These are phyloP conservation scores for Komagataella pastoris DNA, from an alignment of 805 yeast genomes.

Conservation along the genomic window DNA sequence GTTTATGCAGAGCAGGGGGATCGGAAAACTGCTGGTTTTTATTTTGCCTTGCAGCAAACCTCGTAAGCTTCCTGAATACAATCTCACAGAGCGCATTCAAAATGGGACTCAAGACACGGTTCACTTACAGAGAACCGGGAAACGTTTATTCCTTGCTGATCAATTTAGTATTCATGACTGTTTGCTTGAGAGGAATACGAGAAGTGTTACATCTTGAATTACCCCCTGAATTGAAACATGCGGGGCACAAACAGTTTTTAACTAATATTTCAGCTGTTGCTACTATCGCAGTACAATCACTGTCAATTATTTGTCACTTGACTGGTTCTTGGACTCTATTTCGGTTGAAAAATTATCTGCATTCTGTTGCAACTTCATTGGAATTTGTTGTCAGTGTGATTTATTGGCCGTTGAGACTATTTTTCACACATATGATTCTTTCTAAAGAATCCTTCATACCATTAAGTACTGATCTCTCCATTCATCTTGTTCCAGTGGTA, in stretches of 20 bases:
- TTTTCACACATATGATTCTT: slow-evolving; percentile 34
- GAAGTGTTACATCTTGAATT: slow-evolving; percentile 15
- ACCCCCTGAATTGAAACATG: slow-evolving; percentile 36
- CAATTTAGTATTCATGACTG: not conserved
- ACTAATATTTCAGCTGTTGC: slow-evolving; percentile 48
- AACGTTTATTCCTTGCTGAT: slow-evolving; percentile 1
- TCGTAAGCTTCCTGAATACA: not conserved
- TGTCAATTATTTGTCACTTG: slow-evolving; percentile 25
- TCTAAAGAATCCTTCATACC: slow-evolving; percentile 26
- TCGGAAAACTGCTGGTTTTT: not conserved
- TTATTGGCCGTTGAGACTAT: slow-evolving; percentile 58
- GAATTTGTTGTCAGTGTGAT: slow-evolving; percentile 50
- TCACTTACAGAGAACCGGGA: slow-evolving; percentile 1
- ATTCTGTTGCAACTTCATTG: slow-evolving; percentile 42
- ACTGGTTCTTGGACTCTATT: slow-evolving; percentile 13
- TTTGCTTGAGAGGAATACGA: slow-evolving; percentile 1
- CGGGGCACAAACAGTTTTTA: slow-evolving; percentile 61
- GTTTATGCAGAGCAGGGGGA: not conserved
- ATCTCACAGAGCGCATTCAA: not conserved
- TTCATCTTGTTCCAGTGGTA: slow-evolving; percentile 47
- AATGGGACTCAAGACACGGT: not conserved
- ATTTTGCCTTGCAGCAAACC: no score
- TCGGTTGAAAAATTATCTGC: slow-evolving; percentile 23
- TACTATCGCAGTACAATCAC: slow-evolving; percentile 27
- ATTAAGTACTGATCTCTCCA: slow-evolving; percentile 34